Base-by-base conservation (phyloP, 345 rosid genomes). In the Gossypium australe region DNA sequence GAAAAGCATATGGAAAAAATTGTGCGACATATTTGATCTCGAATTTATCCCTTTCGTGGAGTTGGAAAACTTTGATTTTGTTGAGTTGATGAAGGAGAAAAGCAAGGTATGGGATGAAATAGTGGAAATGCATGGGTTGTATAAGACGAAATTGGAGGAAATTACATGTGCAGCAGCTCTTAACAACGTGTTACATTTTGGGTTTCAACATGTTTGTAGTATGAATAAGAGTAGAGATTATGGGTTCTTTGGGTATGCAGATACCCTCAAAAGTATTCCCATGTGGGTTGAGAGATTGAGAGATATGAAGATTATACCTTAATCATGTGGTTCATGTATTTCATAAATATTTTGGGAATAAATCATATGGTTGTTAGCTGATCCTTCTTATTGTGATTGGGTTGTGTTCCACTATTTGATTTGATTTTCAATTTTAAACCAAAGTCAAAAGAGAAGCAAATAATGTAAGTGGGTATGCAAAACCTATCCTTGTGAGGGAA, bases 171-270 rank as follows among this genome's bases (percentile, higher is more conserved):
- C 67, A n/a, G 79, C 48, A 2, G 84, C 85, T 1, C 60, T 84
- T 1, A 4, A 6, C 0, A 0, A 0, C 0, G 85, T 82, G 9
- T 11, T 84, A 45, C 60, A 79, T 67, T 79, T 82, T 10, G n/a
- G 18, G 63, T 75, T 84, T 34, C 86, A 85, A 73, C 85, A 81
- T 61, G 85, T 82, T 16, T 70, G 78, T 12, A 79, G 82, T 71
- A 84, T 79, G 92, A 84, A 74, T 12, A 83, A 86, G 79, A 78
- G 89, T 57, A 67, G 81, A 4, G 85, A 79, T 24, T 78, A 78
- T 18, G 89, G 87, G 52, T 82, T 87, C 68, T 22, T 49, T 0
- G 84, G 82, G 0, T 67, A 51, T 47, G 70, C 56, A 0, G 58
- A 84, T 65, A 78, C 89, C 0, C 47, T 79, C 0, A 79, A 77